These are phyloP conservation scores for Phytophthora idaei DNA, from an alignment of 352 stramenopile species.

Conservation along the genomic window DNA sequence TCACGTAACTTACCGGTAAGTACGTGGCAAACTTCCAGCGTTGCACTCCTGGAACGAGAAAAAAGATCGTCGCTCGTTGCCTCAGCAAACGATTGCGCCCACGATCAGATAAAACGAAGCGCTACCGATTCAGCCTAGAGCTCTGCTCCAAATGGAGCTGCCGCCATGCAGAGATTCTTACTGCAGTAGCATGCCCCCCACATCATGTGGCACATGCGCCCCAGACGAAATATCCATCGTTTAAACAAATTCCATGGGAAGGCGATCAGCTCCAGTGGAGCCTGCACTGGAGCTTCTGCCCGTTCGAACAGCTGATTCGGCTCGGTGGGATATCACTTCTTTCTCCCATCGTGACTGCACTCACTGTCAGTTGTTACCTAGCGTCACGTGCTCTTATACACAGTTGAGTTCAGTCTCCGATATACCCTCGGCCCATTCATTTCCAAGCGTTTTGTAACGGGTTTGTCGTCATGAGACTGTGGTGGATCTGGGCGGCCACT, in stretches of 20 bases:
- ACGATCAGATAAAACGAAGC: neutral
- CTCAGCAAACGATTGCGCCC: slow-evolving; percentile 5
- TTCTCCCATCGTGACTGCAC: slow-evolving; percentile 37
- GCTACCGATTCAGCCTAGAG: neutral
- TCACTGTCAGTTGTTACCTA: slow-evolving; percentile 8
- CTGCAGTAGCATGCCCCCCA: too few relatives aligned
- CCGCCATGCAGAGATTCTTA: neutral
- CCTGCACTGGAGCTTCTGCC: neutral
- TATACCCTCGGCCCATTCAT: slow-evolving; percentile 1
- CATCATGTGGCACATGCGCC: too few relatives aligned
- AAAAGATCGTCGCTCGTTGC: slow-evolving; percentile 2
- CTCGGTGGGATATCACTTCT: slow-evolving; percentile 10
- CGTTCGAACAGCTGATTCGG: slow-evolving; percentile 3
- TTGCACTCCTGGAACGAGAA: neutral
- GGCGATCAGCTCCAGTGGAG: too few relatives aligned
- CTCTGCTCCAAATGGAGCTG: neutral
- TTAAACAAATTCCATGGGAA: too few relatives aligned
- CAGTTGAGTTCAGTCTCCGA: slow-evolving; percentile 17
- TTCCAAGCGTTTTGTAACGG: slow-evolving; percentile 8
- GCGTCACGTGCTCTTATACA: slow-evolving; percentile 4
- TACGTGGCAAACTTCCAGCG: slow-evolving; percentile 2
- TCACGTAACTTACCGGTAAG: neutral
- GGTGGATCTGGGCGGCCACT: slow-evolving; percentile 11
- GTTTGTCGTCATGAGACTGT: slow-evolving; percentile 10
- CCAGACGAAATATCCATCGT: too few relatives aligned